phyloP scores from a whole-genome alignment of 352 stramenopile species.

The Globisporangium uncinulatum region DNA sequence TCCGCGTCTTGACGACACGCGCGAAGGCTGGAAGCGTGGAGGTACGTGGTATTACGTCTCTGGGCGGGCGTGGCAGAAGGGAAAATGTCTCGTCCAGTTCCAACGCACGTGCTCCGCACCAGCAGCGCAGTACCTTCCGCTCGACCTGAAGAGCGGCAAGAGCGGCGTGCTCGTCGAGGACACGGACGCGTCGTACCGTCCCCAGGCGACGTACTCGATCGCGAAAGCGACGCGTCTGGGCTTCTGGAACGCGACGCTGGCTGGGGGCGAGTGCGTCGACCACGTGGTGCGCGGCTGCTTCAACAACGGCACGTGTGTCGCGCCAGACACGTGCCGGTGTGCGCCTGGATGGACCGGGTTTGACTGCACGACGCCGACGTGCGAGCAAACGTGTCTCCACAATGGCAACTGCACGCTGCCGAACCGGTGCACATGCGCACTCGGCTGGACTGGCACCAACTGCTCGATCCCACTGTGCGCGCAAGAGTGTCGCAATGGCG shows the following conservation, averaged over 20 bases:
- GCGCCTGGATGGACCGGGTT: conserved; percentile 65
- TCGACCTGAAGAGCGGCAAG: conserved; percentile 34
- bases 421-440: conserved; percentile 87
- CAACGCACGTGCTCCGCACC: conserved; percentile 64
- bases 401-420: conserved; percentile 92
- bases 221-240: conserved; percentile 38
- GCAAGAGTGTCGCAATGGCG: conserved; percentile 88
- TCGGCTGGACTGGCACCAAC: conserved; percentile 86
- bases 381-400: conserved; percentile 61
- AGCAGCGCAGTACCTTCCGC: conserved; percentile 1
- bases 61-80: conserved; percentile 87
- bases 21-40: conserved; percentile 87
- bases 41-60: conserved; percentile 67
- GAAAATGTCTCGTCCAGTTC: conserved; percentile 93
- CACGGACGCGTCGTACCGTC: conserved; percentile 90
- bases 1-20: conserved; percentile 85
- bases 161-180: conserved; percentile 70
- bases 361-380: conserved; percentile 80
- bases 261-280: conserved; percentile 86
- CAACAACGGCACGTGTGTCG: conserved; percentile 94
- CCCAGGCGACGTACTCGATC: conserved; percentile 73
- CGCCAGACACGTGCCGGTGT: conserved; percentile 81
- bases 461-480: conserved; percentile 89
- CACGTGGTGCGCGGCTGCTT: conserved; percentile 91
- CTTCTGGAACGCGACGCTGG: conserved; percentile 52